Percentiles rank a stretch among this genome's conserved stretches.
Evolutionary conservation across 2,329 filamentous ascomycete species (phyloP).

Genomic region (Fusarium aywerte): DNA sequence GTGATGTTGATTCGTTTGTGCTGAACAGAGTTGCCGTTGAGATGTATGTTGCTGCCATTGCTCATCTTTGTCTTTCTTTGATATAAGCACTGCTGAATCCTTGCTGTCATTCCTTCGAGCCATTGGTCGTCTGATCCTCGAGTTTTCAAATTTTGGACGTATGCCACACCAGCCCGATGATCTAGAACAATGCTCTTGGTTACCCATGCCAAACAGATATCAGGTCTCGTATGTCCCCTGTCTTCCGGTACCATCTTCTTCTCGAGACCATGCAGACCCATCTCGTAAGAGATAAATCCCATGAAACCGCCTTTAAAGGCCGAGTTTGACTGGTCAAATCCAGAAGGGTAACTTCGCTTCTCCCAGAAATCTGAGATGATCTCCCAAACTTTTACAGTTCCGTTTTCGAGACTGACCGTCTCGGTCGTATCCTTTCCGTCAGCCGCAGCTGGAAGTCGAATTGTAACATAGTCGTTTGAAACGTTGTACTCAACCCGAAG

Average conservation of each 20-base stretch:
- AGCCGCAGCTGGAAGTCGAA: constrained; percentile 42
- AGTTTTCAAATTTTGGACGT: constrained; percentile 65
- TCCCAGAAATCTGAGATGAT: constrained; percentile 60
- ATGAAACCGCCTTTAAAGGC: constrained; percentile 87
- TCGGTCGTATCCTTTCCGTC: constrained; percentile 4
- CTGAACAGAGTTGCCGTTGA: constrained; percentile 24
- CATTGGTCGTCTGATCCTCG: constrained; percentile 46
- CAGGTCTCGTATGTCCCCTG: constrained; percentile 63
- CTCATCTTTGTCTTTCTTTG: constrained; percentile 46
- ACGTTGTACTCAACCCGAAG: constrained; percentile 67
- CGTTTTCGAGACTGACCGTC: constrained; percentile 38
- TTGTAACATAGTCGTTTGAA: constrained; percentile 55
- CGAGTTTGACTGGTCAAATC: constrained; percentile 22
- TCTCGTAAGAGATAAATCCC: constrained; percentile 87
- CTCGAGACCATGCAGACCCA: constrained; percentile 66
- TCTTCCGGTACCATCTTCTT: constrained; percentile 43
- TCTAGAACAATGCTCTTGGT: constrained; percentile 82
- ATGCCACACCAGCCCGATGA: constrained; percentile 68
- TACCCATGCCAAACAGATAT: constrained; percentile 81
- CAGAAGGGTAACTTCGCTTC: constrained; percentile 43
- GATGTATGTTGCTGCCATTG: constrained; percentile 15
- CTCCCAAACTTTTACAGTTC: constrained; percentile 60
- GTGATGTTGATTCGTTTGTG: constrained; percentile 44
- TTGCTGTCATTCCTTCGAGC: constrained; percentile 47
- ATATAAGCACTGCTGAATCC: constrained; percentile 48